Evolutionary conservation across 331 rosid genomes (phyloP), one percentile per base, ranked within the genome.

Genomic region (Telfairia occidentalis): DNA sequence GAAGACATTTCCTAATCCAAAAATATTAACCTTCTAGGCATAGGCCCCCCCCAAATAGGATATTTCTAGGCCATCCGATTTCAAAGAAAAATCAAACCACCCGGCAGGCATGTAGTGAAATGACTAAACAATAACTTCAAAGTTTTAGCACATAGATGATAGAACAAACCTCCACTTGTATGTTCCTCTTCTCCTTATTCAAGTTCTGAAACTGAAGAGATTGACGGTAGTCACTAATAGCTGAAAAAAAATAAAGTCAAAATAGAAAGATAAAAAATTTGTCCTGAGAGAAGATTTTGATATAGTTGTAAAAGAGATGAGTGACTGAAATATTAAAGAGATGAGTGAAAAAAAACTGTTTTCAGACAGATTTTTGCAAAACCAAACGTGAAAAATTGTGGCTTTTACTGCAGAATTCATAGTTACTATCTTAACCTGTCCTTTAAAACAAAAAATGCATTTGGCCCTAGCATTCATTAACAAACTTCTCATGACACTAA

Each of bases 121-220:
- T 42, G 35, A 67, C 54, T 40, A 67, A 65, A 43, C 12, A 2
- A 43, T 69, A 13, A 43, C 37, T 43, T 24, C 16, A 19, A 66
- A 23, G 1, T 11, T 40, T 21, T 3, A 57, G 30, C 12, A 69
- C 37, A 43, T 7, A 7, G n/a, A n/a, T n/a, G n/a, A n/a, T n/a
- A n/a, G 72, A 71, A 12, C 85, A 49, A 55, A 92, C 99, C 97
- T 91, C 90, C 80, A 95, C 26, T 32, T 77, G 93, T 80, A 95
- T 95, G 82, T 95, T 95, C 86, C 96, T 89, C 90, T 95, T 95
- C 86, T 95, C 99, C 66, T 95, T 97, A 81, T 90, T 90, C 79
- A 95, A 79, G 78, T 92, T 86, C 76, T 88, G 97, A 78, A 95
- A 95, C 87, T 90, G 99, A 78, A 95, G 97, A 43, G 99, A 95